These are phyloP conservation scores for Microbotryum violaceum DNA, from an alignment of 1,284 basidiomycete species.

Conservation along the genomic window DNA sequence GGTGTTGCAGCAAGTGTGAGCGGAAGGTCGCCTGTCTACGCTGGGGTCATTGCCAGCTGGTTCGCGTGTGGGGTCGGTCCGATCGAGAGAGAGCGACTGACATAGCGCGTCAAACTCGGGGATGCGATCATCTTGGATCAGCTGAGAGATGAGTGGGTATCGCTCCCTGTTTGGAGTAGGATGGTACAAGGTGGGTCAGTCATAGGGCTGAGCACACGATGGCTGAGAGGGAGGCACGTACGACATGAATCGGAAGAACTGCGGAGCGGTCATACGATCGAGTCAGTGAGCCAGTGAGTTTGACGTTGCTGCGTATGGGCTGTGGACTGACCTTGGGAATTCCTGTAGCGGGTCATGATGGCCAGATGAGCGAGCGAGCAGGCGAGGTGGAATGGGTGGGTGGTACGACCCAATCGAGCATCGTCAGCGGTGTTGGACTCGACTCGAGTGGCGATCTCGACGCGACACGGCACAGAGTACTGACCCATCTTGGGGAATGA, in stretches of 20 bases:
- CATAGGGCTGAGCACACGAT: background rate
- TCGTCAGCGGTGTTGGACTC: too few relatives aligned
- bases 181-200: too few relatives aligned
- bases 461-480: too few relatives aligned
- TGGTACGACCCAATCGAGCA: too few relatives aligned
- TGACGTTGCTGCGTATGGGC: background rate
- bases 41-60: too few relatives aligned
- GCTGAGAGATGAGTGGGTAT: conserved; percentile 94
- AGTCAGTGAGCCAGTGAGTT: background rate
- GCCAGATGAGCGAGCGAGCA: background rate
- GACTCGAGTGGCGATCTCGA: too few relatives aligned
- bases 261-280: background rate
- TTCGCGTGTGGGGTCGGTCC: background rate
- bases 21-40: too few relatives aligned
- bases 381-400: too few relatives aligned
- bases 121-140: conserved; percentile 94
- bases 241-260: conserved; percentile 36
- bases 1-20: background rate
- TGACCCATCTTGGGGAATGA: too few relatives aligned
- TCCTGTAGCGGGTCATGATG: conserved; percentile 7
- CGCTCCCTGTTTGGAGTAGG: conserved; percentile 58
- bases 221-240: conserved; percentile 4
- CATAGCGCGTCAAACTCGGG: conserved; percentile 57
- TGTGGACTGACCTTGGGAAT: conserved; percentile 26
- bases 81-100: background rate